These are phyloP conservation scores for Cladosporium sp. DNA, from an alignment of 2,329 filamentous ascomycete species.

Conservation along the genomic window DNA sequence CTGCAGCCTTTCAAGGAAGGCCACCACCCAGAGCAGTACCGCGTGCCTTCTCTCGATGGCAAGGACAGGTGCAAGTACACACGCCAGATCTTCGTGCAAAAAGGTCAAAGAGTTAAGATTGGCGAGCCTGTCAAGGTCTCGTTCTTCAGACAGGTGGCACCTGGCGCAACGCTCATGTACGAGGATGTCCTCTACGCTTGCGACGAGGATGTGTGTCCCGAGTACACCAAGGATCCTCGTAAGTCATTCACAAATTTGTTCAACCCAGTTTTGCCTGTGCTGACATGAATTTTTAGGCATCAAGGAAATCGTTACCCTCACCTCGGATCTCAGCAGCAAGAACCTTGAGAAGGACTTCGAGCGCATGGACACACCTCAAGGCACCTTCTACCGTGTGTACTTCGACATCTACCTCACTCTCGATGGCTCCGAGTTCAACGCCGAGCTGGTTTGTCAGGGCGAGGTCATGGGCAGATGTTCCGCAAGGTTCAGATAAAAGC, in stretches of 20 bases:
- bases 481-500: constrained; percentile 69
- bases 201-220: constrained; percentile 95
- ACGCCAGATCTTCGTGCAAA: constrained; percentile 95
- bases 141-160: constrained; percentile 96
- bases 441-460: constrained; percentile 96
- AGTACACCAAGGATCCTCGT: constrained; percentile 99
- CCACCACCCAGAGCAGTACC: constrained; percentile 96
- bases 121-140: constrained; percentile 98
- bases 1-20: constrained; percentile 98
- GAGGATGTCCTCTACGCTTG: constrained; percentile 97
- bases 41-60: constrained; percentile 91
- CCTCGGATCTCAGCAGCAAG: constrained; percentile 93
- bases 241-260: constrained; percentile 49
- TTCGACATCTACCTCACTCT: constrained; percentile 79
- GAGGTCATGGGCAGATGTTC: constrained; percentile 98
- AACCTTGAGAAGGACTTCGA: constrained; percentile 99
- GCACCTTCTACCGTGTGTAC: constrained; percentile 81
- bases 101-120: constrained; percentile 98
- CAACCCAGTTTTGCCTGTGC: neutral
- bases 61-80: constrained; percentile 99
- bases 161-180: constrained; percentile 97
- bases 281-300: constrained; percentile 60
- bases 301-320: constrained; percentile 97
- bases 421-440: constrained; percentile 96
- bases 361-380: constrained; percentile 97